Base-by-base conservation (phyloP, 2,329 filamentous ascomycete species). In the Coniella vitis region DNA sequence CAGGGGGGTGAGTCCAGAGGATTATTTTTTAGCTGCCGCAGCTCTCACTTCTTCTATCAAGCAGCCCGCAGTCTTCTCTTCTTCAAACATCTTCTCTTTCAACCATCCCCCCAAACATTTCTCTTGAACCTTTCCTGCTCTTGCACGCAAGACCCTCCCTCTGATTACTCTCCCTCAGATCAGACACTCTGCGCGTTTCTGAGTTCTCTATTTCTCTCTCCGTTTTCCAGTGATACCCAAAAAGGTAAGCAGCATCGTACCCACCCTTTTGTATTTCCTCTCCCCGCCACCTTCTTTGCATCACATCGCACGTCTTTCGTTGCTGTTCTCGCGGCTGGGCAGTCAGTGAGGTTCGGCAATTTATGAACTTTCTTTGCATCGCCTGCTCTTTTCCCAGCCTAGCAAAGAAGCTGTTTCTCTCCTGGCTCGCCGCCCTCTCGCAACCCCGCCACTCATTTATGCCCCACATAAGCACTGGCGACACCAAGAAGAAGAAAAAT, bases 21-120 rank as follows among this genome's bases (percentile, higher is more conserved):
- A 50, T 45, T 49, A 48, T 52, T 50, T 53, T 53, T 50, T 45
- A 50, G 51, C 50, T 42, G 42, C 44, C 47, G 38, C 50, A 44
- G 51, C 43, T 39, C 45, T 41, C 48, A 35, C 21, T 41, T 43
- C 43, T 45, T 32, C 22, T 32, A 39, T 34, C 40, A 42, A 34
- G n/a, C 40, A 42, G 40, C 40, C 32, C 17, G 31, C 29, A 36
- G 47, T 36, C 25, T 37, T 41, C 17, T 38, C 34, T 40, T 41
- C 29, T 51, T 49, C 21, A 35, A n/a, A 29, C n/a, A 29, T 5
- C 25, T 29, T 29, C 25, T 29, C 10, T 29, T 29, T n/a, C 22
- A 14, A 42, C 29, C 38, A 42, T 12, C 40, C 40, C 29, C 43
- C 34, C 21, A 45, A 39, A 37, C 38, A 47, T 2, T 31, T 31